These are phyloP conservation scores for Cicer bijugum DNA, from an alignment of 306 rosid species.

Conservation along the genomic window DNA sequence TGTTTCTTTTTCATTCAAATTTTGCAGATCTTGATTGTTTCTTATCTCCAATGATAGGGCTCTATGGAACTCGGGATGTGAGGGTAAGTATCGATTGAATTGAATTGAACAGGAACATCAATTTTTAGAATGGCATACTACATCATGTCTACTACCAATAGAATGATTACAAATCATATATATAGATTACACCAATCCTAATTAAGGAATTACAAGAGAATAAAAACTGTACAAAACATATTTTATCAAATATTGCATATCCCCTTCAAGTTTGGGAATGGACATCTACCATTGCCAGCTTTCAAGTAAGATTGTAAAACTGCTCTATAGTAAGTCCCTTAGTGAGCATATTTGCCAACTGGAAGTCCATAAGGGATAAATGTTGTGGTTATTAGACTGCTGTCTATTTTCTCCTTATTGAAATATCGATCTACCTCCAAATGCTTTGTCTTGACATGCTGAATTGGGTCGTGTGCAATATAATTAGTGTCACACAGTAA, in stretches of 20 bases:
- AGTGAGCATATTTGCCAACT: background rate
- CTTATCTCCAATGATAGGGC: slow-evolving; percentile 51
- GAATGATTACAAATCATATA: background rate
- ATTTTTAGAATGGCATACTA: slow-evolving; percentile 25
- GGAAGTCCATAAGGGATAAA: background rate
- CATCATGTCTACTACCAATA: slow-evolving; percentile 19
- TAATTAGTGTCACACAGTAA: too few species aligned
- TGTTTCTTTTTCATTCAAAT: slow-evolving; percentile 43
- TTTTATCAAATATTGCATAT: background rate
- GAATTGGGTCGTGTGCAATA: too few species aligned
- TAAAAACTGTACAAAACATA: background rate
- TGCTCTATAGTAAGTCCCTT: background rate
- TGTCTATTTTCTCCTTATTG: background rate
- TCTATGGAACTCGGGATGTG: slow-evolving; percentile 46
- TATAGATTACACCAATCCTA: background rate
- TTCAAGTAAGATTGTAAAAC: background rate
- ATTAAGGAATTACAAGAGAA: background rate
- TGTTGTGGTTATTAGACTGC: too few species aligned
- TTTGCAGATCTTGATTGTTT: slow-evolving; percentile 72
- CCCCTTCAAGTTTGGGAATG: background rate
- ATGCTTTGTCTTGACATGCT: too few species aligned
- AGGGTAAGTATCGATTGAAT: slow-evolving; percentile 48
- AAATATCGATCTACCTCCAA: background rate
- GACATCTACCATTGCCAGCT: background rate
- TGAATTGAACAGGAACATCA: slow-evolving; percentile 21